Evolutionary conservation across 257 asterid genomes (phyloP).

Genomic region (Solanum acaule): DNA sequence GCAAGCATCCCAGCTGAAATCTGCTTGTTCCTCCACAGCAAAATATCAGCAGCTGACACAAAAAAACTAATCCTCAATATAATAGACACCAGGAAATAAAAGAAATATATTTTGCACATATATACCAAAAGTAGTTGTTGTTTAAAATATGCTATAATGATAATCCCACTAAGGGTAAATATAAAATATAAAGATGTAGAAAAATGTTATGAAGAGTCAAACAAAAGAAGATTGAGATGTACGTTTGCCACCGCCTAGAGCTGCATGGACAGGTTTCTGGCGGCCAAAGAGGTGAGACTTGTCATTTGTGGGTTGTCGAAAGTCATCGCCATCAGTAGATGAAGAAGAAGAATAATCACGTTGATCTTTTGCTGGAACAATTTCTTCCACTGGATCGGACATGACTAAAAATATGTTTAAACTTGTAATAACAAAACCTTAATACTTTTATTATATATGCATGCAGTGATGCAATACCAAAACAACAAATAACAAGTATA

Average conservation of each 20-base stretch:
- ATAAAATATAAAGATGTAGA: not conserved
- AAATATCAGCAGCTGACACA: constrained; percentile 75
- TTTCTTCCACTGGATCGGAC: constrained; percentile 13
- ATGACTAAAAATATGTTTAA: not conserved
- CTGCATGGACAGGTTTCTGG: constrained; percentile 63
- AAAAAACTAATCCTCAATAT: not conserved
- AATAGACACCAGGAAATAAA: not conserved
- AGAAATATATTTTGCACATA: not conserved
- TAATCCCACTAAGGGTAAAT: not conserved
- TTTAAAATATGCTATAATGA: not conserved
- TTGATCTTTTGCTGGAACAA: constrained; percentile 9
- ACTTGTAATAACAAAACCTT: not conserved
- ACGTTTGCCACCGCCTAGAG: constrained; percentile 81
- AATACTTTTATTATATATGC: not conserved
- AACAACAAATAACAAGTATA: not conserved
- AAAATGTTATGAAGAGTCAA: not conserved
- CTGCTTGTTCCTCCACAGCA: constrained; percentile 95
- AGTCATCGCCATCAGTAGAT: not conserved
- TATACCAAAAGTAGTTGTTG: not conserved
- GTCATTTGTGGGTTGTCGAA: not conserved
- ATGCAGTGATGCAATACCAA: not conserved
- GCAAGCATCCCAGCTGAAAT: constrained; percentile 71
- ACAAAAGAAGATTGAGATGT: not conserved
- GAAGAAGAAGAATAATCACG: constrained; percentile 1
- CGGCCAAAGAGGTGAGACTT: constrained; percentile 62